These are phyloP conservation scores for Phaeodactylum tricornutum DNA, from an alignment of 108 stramenopile species.

Conservation along the genomic window DNA sequence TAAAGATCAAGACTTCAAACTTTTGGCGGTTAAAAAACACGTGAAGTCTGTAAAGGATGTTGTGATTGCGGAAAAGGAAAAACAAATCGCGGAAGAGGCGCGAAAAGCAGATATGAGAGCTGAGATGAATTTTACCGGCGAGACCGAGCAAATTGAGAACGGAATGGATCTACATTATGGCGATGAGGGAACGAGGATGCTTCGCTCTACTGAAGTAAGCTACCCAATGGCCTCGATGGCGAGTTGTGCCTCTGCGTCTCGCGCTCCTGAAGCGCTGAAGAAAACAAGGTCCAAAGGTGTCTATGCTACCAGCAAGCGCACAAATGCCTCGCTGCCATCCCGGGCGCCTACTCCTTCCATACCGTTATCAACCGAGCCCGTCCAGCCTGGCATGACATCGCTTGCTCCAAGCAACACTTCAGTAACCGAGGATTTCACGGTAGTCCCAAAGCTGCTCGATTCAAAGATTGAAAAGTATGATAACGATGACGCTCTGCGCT, in stretches of 20 bases:
- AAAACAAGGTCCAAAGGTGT: neutral
- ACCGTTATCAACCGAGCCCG: neutral
- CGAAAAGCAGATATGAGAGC: slow-evolving; percentile 40
- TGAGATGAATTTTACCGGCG: slow-evolving; percentile 4
- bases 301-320: neutral
- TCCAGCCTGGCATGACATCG: neutral
- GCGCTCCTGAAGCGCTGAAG: neutral
- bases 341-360: neutral
- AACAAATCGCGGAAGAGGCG: slow-evolving; percentile 36
- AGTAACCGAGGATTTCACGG: slow-evolving; percentile 39
- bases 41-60: slow-evolving; percentile 59
- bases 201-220: neutral
- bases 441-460: slow-evolving; percentile 55
- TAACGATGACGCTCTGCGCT: slow-evolving; percentile 33
- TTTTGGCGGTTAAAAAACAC: slow-evolving; percentile 48
- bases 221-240: neutral
- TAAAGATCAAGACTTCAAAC: slow-evolving; percentile 12
- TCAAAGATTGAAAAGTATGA: slow-evolving; percentile 37
- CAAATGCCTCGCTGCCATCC: neutral
- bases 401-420: neutral
- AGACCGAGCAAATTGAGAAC: neutral
- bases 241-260: neutral
- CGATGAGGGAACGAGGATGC: neutral
- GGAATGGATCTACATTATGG: neutral
- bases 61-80: slow-evolving; percentile 39